A percentile compares a stretch with the other conserved stretches of the same genome.
These are phyloP conservation scores for Torulaspora franciscae DNA, from an alignment of 805 yeast genomes.

Conservation along the genomic window DNA sequence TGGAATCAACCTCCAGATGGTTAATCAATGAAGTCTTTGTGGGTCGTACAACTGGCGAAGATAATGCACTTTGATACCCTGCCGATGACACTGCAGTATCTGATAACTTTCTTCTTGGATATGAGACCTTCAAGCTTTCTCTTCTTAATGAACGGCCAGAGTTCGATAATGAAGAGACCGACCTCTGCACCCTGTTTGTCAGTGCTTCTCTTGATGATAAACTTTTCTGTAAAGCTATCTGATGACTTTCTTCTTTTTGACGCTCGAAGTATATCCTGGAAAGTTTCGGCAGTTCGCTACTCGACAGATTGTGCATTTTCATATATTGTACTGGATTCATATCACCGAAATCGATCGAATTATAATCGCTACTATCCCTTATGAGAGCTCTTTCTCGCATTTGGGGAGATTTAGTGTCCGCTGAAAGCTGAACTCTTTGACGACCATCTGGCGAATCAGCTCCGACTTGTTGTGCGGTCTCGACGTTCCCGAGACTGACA, in stretches of 20 bases:
- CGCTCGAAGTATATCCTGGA: slow-evolving; percentile 37
- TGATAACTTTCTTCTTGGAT: slow-evolving; percentile 15
- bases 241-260: slow-evolving; percentile 35
- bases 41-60: slow-evolving; percentile 19
- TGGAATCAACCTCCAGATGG: background rate
- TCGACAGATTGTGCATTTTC: slow-evolving; percentile 36
- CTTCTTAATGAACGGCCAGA: slow-evolving; percentile 6
- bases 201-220: slow-evolving; percentile 15
- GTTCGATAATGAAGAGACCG: slow-evolving; percentile 6
- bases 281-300: slow-evolving; percentile 36
- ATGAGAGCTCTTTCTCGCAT: background rate
- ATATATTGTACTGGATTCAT: slow-evolving; percentile 41
- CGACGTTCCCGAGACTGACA: slow-evolving; percentile 3
- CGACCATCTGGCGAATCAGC: background rate
- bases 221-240: slow-evolving; percentile 28
- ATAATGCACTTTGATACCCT: slow-evolving; percentile 11
- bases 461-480: background rate
- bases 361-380: background rate
- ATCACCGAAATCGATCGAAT: slow-evolving; percentile 34
- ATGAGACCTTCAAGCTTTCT: slow-evolving; percentile 9
- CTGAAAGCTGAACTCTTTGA: background rate
- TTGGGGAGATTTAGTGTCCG: background rate
- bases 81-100: slow-evolving; percentile 13
- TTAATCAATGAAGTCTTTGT: slow-evolving; percentile 6
- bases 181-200: slow-evolving; percentile 5